A percentile compares a stretch with the other conserved stretches of the same genome.
phyloP scores from a whole-genome alignment of 345 rosid species.

The Trapa incisa region DNA sequence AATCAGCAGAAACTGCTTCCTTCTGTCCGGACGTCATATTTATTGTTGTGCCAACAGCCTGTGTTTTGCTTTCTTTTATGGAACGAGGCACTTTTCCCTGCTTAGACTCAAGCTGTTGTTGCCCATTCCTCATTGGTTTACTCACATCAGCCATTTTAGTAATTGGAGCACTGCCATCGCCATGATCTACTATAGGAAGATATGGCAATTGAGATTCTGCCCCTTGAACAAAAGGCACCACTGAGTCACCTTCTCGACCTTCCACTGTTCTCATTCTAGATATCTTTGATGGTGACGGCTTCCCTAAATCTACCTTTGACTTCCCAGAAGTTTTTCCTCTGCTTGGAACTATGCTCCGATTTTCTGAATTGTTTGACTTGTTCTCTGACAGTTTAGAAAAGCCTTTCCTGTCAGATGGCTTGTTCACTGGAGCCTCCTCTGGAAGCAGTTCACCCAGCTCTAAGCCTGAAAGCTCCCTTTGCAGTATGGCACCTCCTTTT shows the following conservation, averaged over 20 bases:
- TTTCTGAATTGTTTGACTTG: conserved; percentile 46
- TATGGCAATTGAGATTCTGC: conserved; percentile 40
- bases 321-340: conserved; percentile 47
- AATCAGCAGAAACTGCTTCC: conserved; percentile 24
- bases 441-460: conserved; percentile 87
- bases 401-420: conserved; percentile 50
- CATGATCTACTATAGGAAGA: conserved; percentile 26
- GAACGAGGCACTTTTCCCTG: conserved; percentile 33
- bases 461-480: conserved; percentile 66
- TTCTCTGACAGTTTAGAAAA: conserved; percentile 44
- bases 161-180: conserved; percentile 28
- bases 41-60: conserved; percentile 16
- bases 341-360: conserved; percentile 32
- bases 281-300: conserved; percentile 26
- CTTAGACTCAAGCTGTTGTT: conserved; percentile 39
- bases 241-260: conserved; percentile 31
- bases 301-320: conserved; percentile 25
- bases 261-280: conserved; percentile 34
- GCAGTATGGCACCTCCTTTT: conserved; percentile 44
- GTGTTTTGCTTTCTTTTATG: conserved; percentile 39
- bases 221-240: conserved; percentile 27
- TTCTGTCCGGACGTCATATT: conserved; percentile 34
- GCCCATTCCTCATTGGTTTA: conserved; percentile 36
- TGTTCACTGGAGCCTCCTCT: conserved; percentile 39
- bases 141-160: conserved; percentile 32